Conservation (phyloP, 176 grass and related monocot genomes). For the Zizania latifolia region DNA sequence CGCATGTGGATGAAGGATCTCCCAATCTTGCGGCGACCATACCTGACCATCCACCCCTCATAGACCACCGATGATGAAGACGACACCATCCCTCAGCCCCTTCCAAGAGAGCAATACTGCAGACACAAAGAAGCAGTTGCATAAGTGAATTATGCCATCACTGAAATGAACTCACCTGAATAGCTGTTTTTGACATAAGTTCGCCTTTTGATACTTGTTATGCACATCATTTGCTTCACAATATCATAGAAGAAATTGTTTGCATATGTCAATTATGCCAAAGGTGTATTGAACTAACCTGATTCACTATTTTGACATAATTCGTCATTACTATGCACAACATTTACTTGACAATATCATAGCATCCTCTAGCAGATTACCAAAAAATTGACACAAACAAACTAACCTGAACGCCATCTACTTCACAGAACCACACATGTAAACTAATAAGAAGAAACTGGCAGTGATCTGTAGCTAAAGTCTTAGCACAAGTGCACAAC, state of each 20-base stretch:
- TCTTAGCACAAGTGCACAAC: neutral
- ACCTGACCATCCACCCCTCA: constrained; percentile 96
- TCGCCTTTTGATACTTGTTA: neutral
- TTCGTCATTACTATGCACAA: too few relatives aligned
- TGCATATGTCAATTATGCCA: too few relatives aligned
- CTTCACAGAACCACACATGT: neutral
- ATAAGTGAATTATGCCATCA: neutral
- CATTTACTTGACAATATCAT: neutral
- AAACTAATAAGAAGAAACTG: neutral
- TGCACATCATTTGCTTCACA: too few relatives aligned
- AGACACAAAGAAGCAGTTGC: neutral
- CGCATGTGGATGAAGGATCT: constrained; percentile 83
- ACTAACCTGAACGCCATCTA: neutral
- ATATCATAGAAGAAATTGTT: too few relatives aligned
- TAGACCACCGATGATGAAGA: constrained; percentile 52
- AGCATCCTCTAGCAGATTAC: neutral
- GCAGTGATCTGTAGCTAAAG: neutral
- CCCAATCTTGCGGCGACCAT: constrained; percentile 84
- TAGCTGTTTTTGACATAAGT: neutral
- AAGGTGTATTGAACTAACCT: too few relatives aligned
- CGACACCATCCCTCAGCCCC: constrained; percentile 1
- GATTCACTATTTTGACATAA: too few relatives aligned
- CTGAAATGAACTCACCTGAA: neutral
- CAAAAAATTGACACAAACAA: neutral
- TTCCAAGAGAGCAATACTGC: neutral